A percentile compares a stretch with the other conserved stretches of the same genome.
These are phyloP conservation scores for Pholiota conissans DNA, from an alignment of 768 basidiomycete species.

Conservation along the genomic window DNA sequence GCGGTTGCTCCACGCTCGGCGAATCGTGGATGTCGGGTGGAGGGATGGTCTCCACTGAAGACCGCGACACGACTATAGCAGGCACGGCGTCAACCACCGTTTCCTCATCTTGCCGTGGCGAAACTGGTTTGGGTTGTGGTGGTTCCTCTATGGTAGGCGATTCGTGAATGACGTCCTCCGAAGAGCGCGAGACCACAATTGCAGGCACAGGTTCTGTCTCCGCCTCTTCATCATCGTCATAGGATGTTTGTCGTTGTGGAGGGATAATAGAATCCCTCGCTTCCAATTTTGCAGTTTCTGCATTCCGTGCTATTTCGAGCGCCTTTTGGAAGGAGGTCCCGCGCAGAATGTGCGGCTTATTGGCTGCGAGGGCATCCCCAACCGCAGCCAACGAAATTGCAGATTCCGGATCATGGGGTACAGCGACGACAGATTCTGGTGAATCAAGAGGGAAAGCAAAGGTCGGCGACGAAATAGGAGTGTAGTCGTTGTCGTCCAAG, in stretches of 20 bases:
- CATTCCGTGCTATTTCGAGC: slow-evolving; percentile 40
- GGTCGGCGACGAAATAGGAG: slow-evolving; percentile 29
- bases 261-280: slow-evolving; percentile 16
- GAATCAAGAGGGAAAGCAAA: slow-evolving; percentile 29
- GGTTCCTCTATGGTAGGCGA: no score
- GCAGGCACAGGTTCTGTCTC: slow-evolving; percentile 9
- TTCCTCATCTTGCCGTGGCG: no score
- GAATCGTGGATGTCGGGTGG: slow-evolving; percentile 8
- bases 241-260: not conserved
- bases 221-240: slow-evolving; percentile 2
- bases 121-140: no score
- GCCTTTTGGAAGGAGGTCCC: slow-evolving; percentile 39
- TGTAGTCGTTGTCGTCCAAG: slow-evolving; percentile 23
- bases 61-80: no score
- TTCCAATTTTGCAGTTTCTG: slow-evolving; percentile 30
- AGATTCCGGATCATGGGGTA: slow-evolving; percentile 14
- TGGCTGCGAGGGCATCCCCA: slow-evolving; percentile 17
- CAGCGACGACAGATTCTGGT: slow-evolving; percentile 13
- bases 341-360: slow-evolving; percentile 17
- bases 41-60: no score
- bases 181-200: slow-evolving; percentile 14
- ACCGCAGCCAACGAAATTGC: slow-evolving; percentile 11
- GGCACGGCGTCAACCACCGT: no score
- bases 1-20: not conserved
- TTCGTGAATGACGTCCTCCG: slow-evolving; percentile 5